A percentile compares a stretch with the other conserved stretches of the same genome.
Evolutionary conservation across 805 yeast species (phyloP).

Genomic region (Wickerhamiella sorbophila): DNA sequence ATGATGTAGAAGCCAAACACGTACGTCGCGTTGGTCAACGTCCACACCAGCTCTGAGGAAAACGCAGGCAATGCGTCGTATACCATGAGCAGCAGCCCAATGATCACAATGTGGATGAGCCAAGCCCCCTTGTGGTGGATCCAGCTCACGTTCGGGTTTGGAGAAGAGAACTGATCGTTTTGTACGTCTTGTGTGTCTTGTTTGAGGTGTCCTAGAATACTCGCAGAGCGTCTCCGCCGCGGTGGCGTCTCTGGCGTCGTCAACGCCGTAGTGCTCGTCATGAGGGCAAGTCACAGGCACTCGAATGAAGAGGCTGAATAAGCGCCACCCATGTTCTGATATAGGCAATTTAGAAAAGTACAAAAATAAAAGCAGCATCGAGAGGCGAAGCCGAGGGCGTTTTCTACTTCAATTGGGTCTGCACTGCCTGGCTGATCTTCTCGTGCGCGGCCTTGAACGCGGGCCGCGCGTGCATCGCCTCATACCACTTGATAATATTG

Average conservation of each 20-base stretch:
- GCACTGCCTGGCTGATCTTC: constrained; percentile 5
- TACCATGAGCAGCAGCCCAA: constrained; percentile 55
- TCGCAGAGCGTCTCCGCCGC: constrained; percentile 53
- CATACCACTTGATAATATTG: constrained; percentile 11
- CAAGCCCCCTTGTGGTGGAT: constrained; percentile 91
- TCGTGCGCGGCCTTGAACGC: constrained; percentile 4
- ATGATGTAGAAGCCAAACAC: constrained; percentile 84
- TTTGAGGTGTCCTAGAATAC: constrained; percentile 80
- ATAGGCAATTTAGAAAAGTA: too few species aligned
- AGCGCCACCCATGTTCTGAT: too few species aligned
- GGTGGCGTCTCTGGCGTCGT: neutral
- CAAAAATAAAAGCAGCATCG: too few species aligned
- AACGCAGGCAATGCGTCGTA: constrained; percentile 73
- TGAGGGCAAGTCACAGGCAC: too few species aligned
- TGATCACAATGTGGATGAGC: constrained; percentile 79
- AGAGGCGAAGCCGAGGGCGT: too few species aligned
- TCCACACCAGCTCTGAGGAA: constrained; percentile 79
- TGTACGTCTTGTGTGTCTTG: constrained; percentile 87
- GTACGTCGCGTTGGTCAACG: constrained; percentile 79
- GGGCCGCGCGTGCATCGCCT: constrained; percentile 8
- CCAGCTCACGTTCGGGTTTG: constrained; percentile 92
- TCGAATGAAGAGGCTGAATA: too few species aligned
- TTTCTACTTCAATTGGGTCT: neutral
- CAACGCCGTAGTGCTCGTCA: neutral
- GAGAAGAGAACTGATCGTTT: constrained; percentile 77